These are phyloP conservation scores for Litsea cubeba DNA, from an alignment of 164 flowering plant species.

Conservation along the genomic window DNA sequence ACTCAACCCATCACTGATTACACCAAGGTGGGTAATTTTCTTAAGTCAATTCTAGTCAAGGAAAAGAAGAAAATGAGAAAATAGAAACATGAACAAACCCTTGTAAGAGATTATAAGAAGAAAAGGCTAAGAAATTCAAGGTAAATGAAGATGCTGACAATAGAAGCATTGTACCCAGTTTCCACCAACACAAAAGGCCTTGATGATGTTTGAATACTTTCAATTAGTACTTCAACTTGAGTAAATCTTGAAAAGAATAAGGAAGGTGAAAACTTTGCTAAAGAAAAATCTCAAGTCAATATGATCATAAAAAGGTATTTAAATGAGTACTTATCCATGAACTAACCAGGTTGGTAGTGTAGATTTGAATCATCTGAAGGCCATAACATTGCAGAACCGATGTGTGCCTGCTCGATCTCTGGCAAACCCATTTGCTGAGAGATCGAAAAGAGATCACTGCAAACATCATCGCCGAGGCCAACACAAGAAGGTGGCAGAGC, in stretches of 20 bases:
- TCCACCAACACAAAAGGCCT: neutral
- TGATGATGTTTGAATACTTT: neutral
- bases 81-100: neutral
- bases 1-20: neutral
- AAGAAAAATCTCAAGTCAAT: neutral
- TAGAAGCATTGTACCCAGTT: neutral
- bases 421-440: conserved; percentile 39
- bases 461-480: neutral
- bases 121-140: neutral
- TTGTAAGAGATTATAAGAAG: neutral
- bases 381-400: conserved; percentile 23
- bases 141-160: neutral
- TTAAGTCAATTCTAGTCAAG: neutral
- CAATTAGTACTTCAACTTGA: neutral
- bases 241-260: too few species aligned
- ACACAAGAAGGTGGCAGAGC: conserved; percentile 14
- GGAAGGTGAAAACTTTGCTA: neutral
- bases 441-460: conserved; percentile 23
- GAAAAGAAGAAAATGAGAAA: neutral
- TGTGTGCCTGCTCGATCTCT: conserved; percentile 25
- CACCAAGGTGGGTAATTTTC: neutral
- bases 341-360: conserved; percentile 50
- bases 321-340: conserved; percentile 5
- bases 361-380: conserved; percentile 34
- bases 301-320: neutral